Evolutionary conservation across 495 filamentous ascomycete species (phyloP), one percentile per base, ranked within the genome.

Genomic region (Durotheca rogersii): DNA sequence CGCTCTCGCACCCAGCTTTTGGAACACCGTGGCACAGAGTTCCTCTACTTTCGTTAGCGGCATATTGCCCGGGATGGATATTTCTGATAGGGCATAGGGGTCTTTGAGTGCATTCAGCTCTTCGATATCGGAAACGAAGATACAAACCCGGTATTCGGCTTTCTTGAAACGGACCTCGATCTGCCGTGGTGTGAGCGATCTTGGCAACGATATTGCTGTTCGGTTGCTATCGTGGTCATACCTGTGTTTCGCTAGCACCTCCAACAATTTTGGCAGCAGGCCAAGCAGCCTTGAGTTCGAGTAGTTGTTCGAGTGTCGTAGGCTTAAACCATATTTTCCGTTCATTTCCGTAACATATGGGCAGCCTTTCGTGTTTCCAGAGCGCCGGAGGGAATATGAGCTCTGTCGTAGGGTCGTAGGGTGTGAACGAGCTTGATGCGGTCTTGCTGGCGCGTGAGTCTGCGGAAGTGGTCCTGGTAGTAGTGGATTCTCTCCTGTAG

Each of bases 161-260:
- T 77, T 85, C 69, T 93, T 92, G 72, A 94, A 94, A 51, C 90
- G 91, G 61, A 89, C 81, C 65, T 94, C 89, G 45, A 94, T 93
- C 56, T 60, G 19, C 3, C 25, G 3, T 7, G 11, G 23, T 17
- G 37, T 60, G 10, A 60, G 56, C 14, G 33, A 37, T 6, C 27
- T 16, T 14, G 14, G n/a, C 11, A 30, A 10, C 1, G 12, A 30
- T 36, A 5, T 11, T 6, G 35, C 3, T 6, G 35, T 1, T 9
- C 9, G 21, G 31, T 6, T 6, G 6, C 21, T 16, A 7, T 15
- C 23, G n/a, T 31, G 7, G 15, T 11, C 38, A 29, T 50, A 60
- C 56, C 61, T 92, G 89, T 2, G 88, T 93, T 67, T 94, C 89
- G 2, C 87, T 90, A 53, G 85, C 89, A 33, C 89, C 89, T 19